phyloP scores from a whole-genome alignment of 2,329 filamentous ascomycete genomes.

The Epicoccum sorghinum region DNA sequence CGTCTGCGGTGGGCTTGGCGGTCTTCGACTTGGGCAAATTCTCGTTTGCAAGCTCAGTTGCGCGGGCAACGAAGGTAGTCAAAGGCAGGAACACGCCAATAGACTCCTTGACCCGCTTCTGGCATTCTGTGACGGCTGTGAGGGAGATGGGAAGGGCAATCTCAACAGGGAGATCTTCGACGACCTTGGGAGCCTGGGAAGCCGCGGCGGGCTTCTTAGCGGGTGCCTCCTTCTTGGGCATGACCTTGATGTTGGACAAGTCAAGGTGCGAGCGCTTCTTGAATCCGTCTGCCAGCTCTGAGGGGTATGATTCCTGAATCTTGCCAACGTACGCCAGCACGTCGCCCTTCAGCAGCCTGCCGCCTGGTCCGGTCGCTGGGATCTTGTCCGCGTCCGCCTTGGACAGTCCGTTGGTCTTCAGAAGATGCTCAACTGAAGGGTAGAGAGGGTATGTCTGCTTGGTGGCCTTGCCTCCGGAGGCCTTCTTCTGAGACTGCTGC shows the following conservation, averaged over 20 bases:
- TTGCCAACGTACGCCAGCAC: slow-evolving; percentile 86
- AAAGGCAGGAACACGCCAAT: slow-evolving; percentile 83
- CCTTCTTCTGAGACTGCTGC: slow-evolving; percentile 40
- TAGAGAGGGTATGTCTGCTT: slow-evolving; percentile 75
- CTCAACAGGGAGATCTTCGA: slow-evolving; percentile 59
- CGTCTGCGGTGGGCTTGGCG: slow-evolving; percentile 72
- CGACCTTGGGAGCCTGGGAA: slow-evolving; percentile 44
- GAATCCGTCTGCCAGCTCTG: slow-evolving; percentile 72
- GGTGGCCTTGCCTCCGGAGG: slow-evolving; percentile 55
- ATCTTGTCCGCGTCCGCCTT: slow-evolving; percentile 80
- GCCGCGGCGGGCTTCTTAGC: slow-evolving; percentile 53
- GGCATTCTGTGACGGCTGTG: slow-evolving; percentile 76
- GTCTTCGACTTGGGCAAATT: slow-evolving; percentile 73
- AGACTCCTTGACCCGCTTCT: slow-evolving; percentile 77
- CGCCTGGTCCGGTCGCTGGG: slow-evolving; percentile 83
- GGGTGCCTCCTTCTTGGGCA: slow-evolving; percentile 53
- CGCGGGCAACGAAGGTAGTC: slow-evolving; percentile 84
- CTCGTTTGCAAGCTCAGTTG: slow-evolving; percentile 86
- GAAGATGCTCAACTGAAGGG: slow-evolving; percentile 82
- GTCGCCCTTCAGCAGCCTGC: slow-evolving; percentile 92
- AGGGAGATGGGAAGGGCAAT: slow-evolving; percentile 80
- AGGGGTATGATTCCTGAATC: slow-evolving; percentile 74
- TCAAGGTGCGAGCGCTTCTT: slow-evolving; percentile 82
- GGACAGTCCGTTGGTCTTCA: slow-evolving; percentile 79
- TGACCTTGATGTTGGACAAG: slow-evolving; percentile 92